Evolutionary conservation across 441 rosid species (phyloP).

Genomic region (Gossypium gossypioides): DNA sequence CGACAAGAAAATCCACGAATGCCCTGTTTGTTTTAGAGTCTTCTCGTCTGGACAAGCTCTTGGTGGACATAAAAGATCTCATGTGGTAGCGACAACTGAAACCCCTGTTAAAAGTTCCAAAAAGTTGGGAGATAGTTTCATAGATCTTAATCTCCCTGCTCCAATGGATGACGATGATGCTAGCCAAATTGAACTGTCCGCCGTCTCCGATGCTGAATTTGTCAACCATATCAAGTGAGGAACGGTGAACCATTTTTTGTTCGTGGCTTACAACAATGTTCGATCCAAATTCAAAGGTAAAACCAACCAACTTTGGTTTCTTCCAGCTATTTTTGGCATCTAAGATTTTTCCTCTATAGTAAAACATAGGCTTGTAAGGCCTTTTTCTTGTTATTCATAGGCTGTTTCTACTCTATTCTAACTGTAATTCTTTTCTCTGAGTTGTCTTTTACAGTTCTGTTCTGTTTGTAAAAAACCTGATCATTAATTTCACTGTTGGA

Average conservation of each 20-base stretch:
- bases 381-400: not conserved
- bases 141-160: slow-evolving; percentile 94
- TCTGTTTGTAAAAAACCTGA: slow-evolving; percentile 21
- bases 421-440: slow-evolving; percentile 30
- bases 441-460: slow-evolving; percentile 17
- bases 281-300: slow-evolving; percentile 23
- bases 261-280: slow-evolving; percentile 18
- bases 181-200: slow-evolving; percentile 66
- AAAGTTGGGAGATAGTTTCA: slow-evolving; percentile 32
- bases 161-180: slow-evolving; percentile 58
- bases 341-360: slow-evolving; percentile 18
- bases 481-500: not conserved
- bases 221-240: slow-evolving; percentile 37
- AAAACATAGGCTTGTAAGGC: not conserved
- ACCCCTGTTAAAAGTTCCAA: slow-evolving; percentile 19
- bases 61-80: slow-evolving; percentile 92
- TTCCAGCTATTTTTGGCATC: slow-evolving; percentile 22
- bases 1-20: slow-evolving; percentile 57
- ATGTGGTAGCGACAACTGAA: slow-evolving; percentile 35
- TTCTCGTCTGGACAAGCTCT: slow-evolving; percentile 92
- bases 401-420: slow-evolving; percentile 30
- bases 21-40: slow-evolving; percentile 70
- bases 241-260: slow-evolving; percentile 10
- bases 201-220: slow-evolving; percentile 69
- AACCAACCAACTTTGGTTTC: slow-evolving; percentile 17